Conservation (phyloP, 176 grass and related monocot species). For the Carex pumila region DNA sequence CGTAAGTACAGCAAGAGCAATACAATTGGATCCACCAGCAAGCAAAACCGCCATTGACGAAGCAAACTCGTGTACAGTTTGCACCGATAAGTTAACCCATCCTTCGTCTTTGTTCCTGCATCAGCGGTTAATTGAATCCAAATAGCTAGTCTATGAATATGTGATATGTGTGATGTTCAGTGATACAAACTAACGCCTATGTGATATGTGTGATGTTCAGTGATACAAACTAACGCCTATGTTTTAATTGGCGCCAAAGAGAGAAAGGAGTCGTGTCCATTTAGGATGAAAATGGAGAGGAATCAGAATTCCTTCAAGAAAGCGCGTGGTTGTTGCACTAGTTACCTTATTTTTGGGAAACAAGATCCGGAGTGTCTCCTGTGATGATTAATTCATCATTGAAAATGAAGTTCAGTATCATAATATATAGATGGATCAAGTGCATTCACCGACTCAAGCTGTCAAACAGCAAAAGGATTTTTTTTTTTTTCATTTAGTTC, state of each 20-base stretch:
- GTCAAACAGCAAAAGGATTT: slow-evolving; percentile 1
- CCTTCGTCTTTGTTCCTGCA: background rate
- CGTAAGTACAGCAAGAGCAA: slow-evolving; percentile 32
- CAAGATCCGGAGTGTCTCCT: background rate
- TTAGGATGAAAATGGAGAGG: background rate
- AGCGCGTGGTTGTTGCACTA: background rate
- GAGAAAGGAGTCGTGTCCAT: background rate
- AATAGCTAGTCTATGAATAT: background rate
- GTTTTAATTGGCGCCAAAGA: slow-evolving; percentile 4
- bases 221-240: background rate
- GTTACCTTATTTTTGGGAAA: slow-evolving; percentile 15
- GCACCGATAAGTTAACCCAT: background rate
- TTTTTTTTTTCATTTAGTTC: background rate
- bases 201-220: background rate
- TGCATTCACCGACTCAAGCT: slow-evolving; percentile 2
- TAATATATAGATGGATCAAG: background rate
- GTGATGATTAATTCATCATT: background rate
- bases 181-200: no score
- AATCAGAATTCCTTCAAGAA: background rate
- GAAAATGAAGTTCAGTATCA: background rate
- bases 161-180: background rate
- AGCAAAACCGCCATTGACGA: background rate
- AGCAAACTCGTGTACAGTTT: background rate
- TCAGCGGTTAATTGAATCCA: slow-evolving; percentile 4
- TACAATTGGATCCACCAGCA: background rate